Evolutionary conservation across 495 filamentous ascomycete genomes (phyloP), one percentile per base, ranked within the genome.

Genomic region (Aspergillus indologenus): DNA sequence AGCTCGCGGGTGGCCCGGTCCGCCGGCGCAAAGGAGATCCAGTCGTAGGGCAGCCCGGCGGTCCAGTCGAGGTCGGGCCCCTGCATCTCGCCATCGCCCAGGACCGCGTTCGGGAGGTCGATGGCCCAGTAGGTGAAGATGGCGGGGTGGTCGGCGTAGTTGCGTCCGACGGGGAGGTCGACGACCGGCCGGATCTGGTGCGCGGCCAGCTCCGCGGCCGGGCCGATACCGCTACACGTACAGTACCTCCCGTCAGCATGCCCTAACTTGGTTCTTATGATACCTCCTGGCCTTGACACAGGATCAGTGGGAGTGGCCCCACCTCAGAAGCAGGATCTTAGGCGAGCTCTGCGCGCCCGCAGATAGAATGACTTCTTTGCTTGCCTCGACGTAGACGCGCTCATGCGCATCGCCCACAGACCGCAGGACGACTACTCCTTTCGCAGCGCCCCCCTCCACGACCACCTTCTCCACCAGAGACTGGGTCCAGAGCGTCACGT

Each of bases 71-170:
- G 23, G 15, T 51, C 14, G 5, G 48, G 22, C 4, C 15, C 6
- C 29, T 51, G 22, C 48, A 51, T 51, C 23, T 31, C 23, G 15
- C 48, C 48, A 19, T 51, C 48, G 5, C 48, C 48, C 23, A 51
- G 4, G 23, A 29, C 29, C 3, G 23, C 48, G 18, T 29, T 51
- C 7, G 21, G 23, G 15, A 29, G 15, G 48, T 29, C 24, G 23
- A 51, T 18, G n/a, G 23, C 18, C 48, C 48, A 51, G 48, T 51
- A 51, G 22, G 48, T 51, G 48, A 51, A 51, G 22, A 51, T 51
- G 24, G 5, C 17, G 3, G 48, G 24, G 6, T 51, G 48, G 29
- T 51, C 48, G 21, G 22, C 17, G 23, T 51, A 51, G 15, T 29
- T 29, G 15, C 17, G 24, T n/a, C 48, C 48, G 19, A 51, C 48